Percentiles rank a stretch among this genome's conserved stretches.
phyloP scores from a whole-genome alignment of 345 rosid genomes.

The Citrus medica region DNA sequence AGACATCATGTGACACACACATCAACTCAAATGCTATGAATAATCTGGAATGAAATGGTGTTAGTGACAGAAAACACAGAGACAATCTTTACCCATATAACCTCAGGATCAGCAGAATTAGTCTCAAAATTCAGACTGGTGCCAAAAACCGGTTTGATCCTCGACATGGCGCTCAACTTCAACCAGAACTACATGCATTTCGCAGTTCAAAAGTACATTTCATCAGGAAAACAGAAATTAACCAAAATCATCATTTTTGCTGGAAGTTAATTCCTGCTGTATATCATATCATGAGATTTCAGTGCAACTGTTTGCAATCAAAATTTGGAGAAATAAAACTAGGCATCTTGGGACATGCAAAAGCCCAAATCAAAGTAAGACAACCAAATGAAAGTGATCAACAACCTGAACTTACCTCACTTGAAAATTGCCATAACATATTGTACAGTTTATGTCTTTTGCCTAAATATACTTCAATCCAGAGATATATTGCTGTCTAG shows the following conservation, averaged over 20 bases:
- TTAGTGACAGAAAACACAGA: too few species aligned
- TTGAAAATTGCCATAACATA: conserved; percentile 34
- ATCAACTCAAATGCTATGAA: too few species aligned
- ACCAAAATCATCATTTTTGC: background rate
- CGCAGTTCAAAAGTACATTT: too few species aligned
- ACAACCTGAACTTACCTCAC: conserved; percentile 29
- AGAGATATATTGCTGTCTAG: conserved; percentile 91
- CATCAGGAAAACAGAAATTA: background rate
- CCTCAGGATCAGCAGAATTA: too few species aligned
- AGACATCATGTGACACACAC: too few species aligned
- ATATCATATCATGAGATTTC: background rate
- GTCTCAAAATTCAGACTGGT: too few species aligned
- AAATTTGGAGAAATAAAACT: conserved; percentile 6
- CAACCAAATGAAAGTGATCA: background rate
- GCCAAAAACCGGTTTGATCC: too few species aligned
- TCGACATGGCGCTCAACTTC: too few species aligned
- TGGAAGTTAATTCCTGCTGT: background rate
- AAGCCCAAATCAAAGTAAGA: background rate
- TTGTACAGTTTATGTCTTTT: conserved; percentile 28
- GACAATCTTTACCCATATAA: too few species aligned
- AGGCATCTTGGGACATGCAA: conserved; percentile 11
- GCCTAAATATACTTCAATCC: conserved; percentile 91
- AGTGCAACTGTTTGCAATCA: conserved; percentile 11
- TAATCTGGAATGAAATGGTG: too few species aligned
- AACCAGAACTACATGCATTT: too few species aligned